Base-by-base conservation (phyloP, 2,329 filamentous ascomycete species). In the Beauveria sp. region DNA sequence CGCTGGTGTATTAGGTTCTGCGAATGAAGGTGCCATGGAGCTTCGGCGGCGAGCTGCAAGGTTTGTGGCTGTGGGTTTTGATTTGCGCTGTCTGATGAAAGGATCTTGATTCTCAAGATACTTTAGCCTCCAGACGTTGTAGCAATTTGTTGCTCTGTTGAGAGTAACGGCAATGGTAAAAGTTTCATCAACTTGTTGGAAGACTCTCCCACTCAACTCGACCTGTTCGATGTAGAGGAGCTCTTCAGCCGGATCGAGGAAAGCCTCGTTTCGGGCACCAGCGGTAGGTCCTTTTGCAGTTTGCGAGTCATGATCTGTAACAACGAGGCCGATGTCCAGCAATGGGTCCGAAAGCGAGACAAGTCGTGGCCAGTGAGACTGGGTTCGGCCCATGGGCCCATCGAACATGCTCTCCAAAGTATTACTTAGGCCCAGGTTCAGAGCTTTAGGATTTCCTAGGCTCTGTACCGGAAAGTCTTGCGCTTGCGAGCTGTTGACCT, bases 341-440 rank as follows among this genome's bases (percentile, higher is more conserved):
- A 97, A 78, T 2, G 93, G 93, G 69, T 96, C 91, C 3, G 89
- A 92, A 53, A 99, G 79, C 28, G 89, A 91, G 66, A 96, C 93
- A 0, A 97, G 77, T 34, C 91, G 81, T 1, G 90, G 89, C 77
- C 89, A 86, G 56, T 86, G 85, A 1, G 82, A 81, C 65, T 83
- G 81, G 30, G 75, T 77, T 45, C 79, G 78, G 46, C 82, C 77
- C 58, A 81, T 67, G 3, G 82, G 79, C 1, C 78, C 71, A 34
- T 86, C 82, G 79, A 82, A 86, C 68, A 84, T 76, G 59, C 80
- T 81, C 61, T 85, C 84, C 59, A 86, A 66, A 0, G 82, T 84
- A 22, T 78, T 78, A 52, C 77, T 79, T 16, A 81, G 74, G 61
- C 75, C 81, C 64, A 82, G 75, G 28, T 78, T 83, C 63, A 83